Conservation (phyloP, 768 basidiomycete genomes). For the Psilocybe azurescens region DNA sequence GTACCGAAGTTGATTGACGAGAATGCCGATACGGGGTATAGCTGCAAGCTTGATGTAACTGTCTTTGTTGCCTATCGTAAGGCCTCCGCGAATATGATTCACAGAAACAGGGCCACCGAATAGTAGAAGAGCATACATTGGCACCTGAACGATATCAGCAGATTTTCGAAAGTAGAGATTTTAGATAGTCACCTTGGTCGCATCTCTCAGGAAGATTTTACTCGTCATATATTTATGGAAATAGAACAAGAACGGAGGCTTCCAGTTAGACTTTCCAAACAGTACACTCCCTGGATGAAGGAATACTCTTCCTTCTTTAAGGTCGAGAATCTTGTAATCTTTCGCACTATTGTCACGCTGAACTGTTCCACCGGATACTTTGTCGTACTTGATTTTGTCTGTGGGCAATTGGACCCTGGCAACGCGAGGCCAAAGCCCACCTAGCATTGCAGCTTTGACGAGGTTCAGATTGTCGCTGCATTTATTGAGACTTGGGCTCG, state of each 20-base stretch:
- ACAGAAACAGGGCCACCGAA: constrained; percentile 84
- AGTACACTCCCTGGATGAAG: constrained; percentile 84
- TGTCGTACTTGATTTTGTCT: constrained; percentile 82
- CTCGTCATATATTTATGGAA: constrained; percentile 83
- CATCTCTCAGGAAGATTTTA: constrained; percentile 87
- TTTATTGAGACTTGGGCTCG: constrained; percentile 58
- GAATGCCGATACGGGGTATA: constrained; percentile 89
- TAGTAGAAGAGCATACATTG: constrained; percentile 83
- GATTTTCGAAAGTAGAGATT: not conserved
- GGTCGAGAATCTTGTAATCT: constrained; percentile 84
- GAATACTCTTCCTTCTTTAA: constrained; percentile 70
- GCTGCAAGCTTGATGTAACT: constrained; percentile 68
- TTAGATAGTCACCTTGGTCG: constrained; percentile 70
- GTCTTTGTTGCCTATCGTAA: constrained; percentile 63
- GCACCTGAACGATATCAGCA: constrained; percentile 56
- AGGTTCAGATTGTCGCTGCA: constrained; percentile 75
- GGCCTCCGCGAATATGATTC: constrained; percentile 81
- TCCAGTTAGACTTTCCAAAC: constrained; percentile 76
- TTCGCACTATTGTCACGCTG: constrained; percentile 85
- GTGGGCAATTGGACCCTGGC: constrained; percentile 77
- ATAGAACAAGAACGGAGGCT: constrained; percentile 80
- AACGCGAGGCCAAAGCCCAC: constrained; percentile 87
- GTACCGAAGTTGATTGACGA: constrained; percentile 86
- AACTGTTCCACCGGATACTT: constrained; percentile 81
- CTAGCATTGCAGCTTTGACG: constrained; percentile 83